Conservation (phyloP, 306 rosid species). For the Inga oerstediana region DNA sequence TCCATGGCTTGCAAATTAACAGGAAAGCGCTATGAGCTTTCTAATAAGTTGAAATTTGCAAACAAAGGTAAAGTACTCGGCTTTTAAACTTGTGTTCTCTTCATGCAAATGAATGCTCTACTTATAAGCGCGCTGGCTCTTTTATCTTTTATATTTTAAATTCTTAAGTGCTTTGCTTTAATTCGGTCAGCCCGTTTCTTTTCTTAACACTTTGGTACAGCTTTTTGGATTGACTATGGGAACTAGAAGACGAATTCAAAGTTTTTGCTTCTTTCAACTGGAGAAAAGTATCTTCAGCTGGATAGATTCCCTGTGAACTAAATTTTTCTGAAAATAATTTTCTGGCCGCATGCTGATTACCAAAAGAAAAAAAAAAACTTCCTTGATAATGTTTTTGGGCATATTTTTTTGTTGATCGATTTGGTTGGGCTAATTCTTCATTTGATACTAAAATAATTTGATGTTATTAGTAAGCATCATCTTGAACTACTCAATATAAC, state of each 20-base stretch:
- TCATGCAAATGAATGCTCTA: neutral
- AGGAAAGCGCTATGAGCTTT: neutral
- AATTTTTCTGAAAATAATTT: neutral
- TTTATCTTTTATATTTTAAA: neutral
- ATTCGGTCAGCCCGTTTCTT: neutral
- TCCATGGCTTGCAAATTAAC: slow-evolving; percentile 1
- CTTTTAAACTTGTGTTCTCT: neutral
- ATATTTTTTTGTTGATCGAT: neutral
- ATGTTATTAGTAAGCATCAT: neutral
- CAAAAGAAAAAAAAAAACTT: neutral
- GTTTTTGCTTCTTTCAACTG: neutral
- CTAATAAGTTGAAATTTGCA: neutral
- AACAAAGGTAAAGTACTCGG: neutral
- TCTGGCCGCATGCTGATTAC: neutral
- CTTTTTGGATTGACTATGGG: neutral
- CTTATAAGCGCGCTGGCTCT: neutral
- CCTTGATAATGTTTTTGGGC: neutral
- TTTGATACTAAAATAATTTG: neutral
- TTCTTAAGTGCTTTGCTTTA: neutral
- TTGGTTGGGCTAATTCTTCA: neutral
- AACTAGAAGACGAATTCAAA: neutral
- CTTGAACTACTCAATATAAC: neutral
- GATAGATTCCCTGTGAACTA: neutral
- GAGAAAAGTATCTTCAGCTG: neutral
- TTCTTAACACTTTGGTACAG: neutral